Conservation (phyloP, 345 rosid species). For the Moricandia moricandioides region DNA sequence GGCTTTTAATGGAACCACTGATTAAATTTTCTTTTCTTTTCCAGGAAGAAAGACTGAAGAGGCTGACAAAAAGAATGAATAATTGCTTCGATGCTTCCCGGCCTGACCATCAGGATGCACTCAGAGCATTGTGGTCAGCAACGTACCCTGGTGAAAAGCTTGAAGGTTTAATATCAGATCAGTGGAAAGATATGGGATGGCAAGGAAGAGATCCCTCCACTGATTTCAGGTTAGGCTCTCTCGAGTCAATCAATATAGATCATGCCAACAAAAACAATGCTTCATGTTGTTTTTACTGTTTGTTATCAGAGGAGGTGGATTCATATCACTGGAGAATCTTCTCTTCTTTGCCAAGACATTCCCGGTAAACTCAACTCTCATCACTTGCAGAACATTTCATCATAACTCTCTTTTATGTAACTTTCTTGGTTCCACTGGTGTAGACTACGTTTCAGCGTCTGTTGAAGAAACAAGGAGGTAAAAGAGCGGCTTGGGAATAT, state of each 20-base stretch:
- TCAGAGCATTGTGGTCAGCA: constrained; percentile 83
- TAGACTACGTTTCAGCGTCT: constrained; percentile 75
- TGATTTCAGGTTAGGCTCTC: constrained; percentile 64
- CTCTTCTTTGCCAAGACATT: constrained; percentile 90
- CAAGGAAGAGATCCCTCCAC: constrained; percentile 97
- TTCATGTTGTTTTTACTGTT: neutral
- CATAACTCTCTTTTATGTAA: neutral
- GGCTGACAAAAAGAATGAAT: constrained; percentile 72
- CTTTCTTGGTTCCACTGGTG: neutral
- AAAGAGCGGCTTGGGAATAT: constrained; percentile 89
- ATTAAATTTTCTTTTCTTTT: neutral
- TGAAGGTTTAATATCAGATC: constrained; percentile 71
- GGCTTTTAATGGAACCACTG: neutral
- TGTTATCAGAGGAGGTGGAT: constrained; percentile 82
- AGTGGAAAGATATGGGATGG: constrained; percentile 99
- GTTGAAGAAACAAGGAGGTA: constrained; percentile 70
- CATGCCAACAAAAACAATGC: neutral
- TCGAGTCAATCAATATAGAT: neutral
- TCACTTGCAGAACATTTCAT: neutral
- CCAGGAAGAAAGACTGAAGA: constrained; percentile 74
- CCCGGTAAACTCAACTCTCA: constrained; percentile 45
- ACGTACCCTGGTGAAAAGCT: constrained; percentile 74
- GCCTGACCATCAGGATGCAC: constrained; percentile 84
- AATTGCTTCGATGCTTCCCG: constrained; percentile 68
- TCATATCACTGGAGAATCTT: constrained; percentile 87